Percentiles rank a stretch among this genome's conserved stretches.
These are phyloP conservation scores for Plantago coronopus DNA, from an alignment of 305 asterid genomes.

Conservation along the genomic window DNA sequence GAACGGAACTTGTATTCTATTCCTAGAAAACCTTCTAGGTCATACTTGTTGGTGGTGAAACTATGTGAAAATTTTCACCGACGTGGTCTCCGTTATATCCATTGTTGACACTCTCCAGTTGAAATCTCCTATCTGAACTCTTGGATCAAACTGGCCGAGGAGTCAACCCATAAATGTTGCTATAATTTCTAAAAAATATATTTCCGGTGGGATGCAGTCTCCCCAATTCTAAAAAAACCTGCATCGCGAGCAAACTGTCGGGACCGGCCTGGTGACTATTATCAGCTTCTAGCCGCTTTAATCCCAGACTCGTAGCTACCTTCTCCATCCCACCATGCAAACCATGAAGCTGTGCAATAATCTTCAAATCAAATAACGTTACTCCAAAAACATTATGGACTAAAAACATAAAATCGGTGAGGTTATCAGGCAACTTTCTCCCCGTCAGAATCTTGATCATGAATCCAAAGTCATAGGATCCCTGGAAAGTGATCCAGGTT, in stretches of 20 bases:
- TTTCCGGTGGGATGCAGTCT: not conserved
- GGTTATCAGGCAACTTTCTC: slow-evolving; percentile 12
- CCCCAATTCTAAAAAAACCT: slow-evolving; percentile 19
- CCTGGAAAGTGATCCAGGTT: slow-evolving; percentile 36
- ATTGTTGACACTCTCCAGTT: too few species aligned
- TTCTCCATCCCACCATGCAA: slow-evolving; percentile 27
- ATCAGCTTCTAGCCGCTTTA: slow-evolving; percentile 22
- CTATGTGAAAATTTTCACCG: too few species aligned
- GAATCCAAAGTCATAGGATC: slow-evolving; percentile 34
- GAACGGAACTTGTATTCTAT: too few species aligned
- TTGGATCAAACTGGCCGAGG: too few species aligned
- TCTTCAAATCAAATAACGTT: slow-evolving; percentile 24
- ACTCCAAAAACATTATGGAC: slow-evolving; percentile 21
- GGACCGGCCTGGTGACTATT: slow-evolving; percentile 39
- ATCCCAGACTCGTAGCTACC: slow-evolving; percentile 20
- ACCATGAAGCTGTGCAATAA: slow-evolving; percentile 12
- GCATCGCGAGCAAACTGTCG: slow-evolving; percentile 33
- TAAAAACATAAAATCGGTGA: slow-evolving; percentile 12
- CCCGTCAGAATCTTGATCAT: slow-evolving; percentile 29
- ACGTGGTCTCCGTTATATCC: too few species aligned
- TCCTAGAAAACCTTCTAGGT: too few species aligned
- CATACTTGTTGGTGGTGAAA: too few species aligned
- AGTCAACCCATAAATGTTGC: not conserved
- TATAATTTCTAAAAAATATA: not conserved
- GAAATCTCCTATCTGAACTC: too few species aligned